These are phyloP conservation scores for Arachis monticola DNA, from an alignment of 331 rosid genomes.

Conservation along the genomic window DNA sequence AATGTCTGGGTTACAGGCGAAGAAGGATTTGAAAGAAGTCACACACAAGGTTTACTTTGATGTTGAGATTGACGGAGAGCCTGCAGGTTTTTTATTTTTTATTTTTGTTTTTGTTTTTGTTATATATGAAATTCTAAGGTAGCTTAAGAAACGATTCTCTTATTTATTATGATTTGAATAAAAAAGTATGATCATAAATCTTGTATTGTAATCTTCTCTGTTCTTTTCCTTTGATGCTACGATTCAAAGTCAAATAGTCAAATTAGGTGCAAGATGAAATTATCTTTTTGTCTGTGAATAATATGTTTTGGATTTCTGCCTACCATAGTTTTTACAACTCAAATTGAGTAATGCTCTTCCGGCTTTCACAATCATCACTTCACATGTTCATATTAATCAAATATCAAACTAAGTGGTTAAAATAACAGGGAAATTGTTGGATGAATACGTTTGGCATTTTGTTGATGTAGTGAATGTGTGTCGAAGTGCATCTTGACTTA, in stretches of 20 bases:
- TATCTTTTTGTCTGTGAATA: slow-evolving; percentile 3
- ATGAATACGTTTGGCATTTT: slow-evolving; percentile 13
- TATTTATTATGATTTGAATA: neutral
- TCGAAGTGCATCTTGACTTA: neutral
- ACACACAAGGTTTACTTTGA: slow-evolving; percentile 91
- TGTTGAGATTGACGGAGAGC: slow-evolving; percentile 78
- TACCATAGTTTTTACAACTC: slow-evolving; percentile 3
- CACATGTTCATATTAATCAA: neutral
- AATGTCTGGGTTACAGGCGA: slow-evolving; percentile 60
- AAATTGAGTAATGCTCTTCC: slow-evolving; percentile 10
- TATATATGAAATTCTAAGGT: neutral
- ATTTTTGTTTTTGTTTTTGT: neutral
- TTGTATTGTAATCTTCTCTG: neutral
- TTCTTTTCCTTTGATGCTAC: neutral
- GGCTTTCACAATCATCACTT: neutral
- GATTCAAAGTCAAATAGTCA: neutral
- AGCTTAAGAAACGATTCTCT: neutral
- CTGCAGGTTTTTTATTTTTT: slow-evolving; percentile 60
- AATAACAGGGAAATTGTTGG: neutral
- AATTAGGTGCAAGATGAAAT: neutral
- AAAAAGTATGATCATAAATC: too few relatives aligned
- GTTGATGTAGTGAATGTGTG: slow-evolving; percentile 2
- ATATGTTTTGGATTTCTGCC: slow-evolving; percentile 8
- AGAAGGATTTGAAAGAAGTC: slow-evolving; percentile 86
- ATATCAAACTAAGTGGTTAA: neutral